Percentiles rank a stretch among this genome's conserved stretches.
phyloP scores from a whole-genome alignment of 1,284 basidiomycete genomes.

The Papiliotrema nemorosa region DNA sequence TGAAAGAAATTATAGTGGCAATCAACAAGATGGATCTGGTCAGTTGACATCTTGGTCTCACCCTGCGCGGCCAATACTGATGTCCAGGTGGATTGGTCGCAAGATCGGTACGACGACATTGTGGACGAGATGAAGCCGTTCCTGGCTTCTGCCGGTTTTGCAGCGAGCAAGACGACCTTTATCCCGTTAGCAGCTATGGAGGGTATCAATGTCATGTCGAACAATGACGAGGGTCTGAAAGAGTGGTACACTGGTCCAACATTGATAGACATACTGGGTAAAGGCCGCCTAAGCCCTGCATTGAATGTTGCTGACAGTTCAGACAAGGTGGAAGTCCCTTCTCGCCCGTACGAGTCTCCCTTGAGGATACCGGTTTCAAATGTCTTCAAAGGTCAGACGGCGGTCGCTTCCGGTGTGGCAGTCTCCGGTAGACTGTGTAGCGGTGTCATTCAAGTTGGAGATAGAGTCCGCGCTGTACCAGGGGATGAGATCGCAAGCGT shows the following conservation, averaged over 20 bases:
- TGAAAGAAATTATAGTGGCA: constrained; percentile 85
- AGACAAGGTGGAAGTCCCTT: constrained; percentile 80
- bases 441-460: constrained; percentile 89
- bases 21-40: constrained; percentile 94
- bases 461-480: constrained; percentile 77
- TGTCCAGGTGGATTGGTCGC: constrained; percentile 74
- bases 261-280: constrained; percentile 77
- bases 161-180: constrained; percentile 71
- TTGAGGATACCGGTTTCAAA: constrained; percentile 89
- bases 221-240: constrained; percentile 52
- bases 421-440: constrained; percentile 83
- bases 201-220: constrained; percentile 70
- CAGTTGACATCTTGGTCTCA: constrained; percentile 37
- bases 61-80: too few relatives aligned
- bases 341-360: constrained; percentile 70
- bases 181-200: constrained; percentile 87
- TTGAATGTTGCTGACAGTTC: not conserved
- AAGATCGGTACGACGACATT: constrained; percentile 81
- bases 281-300: not conserved
- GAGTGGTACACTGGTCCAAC: constrained; percentile 85
- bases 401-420: constrained; percentile 65
- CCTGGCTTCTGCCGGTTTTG: constrained; percentile 81
- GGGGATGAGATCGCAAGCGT: constrained; percentile 87
- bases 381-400: constrained; percentile 84
- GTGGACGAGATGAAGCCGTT: constrained; percentile 71